Evolutionary conservation across 2,329 filamentous ascomycete genomes (phyloP), one percentile per base, ranked within the genome.

Genomic region (Lojkania enalia): DNA sequence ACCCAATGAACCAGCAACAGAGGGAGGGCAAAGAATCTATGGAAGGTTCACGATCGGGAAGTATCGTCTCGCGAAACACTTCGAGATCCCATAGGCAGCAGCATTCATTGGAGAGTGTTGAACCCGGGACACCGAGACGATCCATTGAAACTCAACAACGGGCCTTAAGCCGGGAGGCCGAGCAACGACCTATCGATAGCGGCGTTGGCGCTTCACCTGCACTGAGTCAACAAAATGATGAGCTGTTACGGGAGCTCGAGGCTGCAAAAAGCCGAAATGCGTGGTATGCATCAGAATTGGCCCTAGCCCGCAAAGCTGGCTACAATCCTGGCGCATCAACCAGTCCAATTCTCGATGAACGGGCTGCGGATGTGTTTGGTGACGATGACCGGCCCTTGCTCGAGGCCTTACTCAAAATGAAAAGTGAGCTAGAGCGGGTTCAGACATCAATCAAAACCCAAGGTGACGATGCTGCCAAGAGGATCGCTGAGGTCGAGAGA

Each of bases 231-330:
- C 83, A 86, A 55, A 86, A 86, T 1, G 86, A 88, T 51, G 84
- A 87, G 0, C 70, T 96, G 11, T 77, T 89, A 12, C 92, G 94
- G 65, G 94, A 99, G 65, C 77, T 99, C 2, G 92, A 99, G 64
- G 79, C 84, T 6, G 81, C 86, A 3, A 88, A 89, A 60, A 94
- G 87, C 62, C 83, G 88, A 39, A 97, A 96, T 71, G 92, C 92
- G 0, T 99, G 94, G 94, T 96, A 95, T 69, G 90, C 90, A 5
- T 96, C 92, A 0, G 94, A 99, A 71, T 77, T 99, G 35, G 90
- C 95, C 46, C 76, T 99, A 52, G 95, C 94, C 5, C 84, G 88
- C 38, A 96, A 96, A 71, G 83, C 89, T 30, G 94, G 94, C 4
- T 99, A 97, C 62, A 79, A 83, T 5, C 81, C 88, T 13, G 90